These are phyloP conservation scores for Calonectria honghensis DNA, from an alignment of 2,329 filamentous ascomycete species.

Conservation along the genomic window DNA sequence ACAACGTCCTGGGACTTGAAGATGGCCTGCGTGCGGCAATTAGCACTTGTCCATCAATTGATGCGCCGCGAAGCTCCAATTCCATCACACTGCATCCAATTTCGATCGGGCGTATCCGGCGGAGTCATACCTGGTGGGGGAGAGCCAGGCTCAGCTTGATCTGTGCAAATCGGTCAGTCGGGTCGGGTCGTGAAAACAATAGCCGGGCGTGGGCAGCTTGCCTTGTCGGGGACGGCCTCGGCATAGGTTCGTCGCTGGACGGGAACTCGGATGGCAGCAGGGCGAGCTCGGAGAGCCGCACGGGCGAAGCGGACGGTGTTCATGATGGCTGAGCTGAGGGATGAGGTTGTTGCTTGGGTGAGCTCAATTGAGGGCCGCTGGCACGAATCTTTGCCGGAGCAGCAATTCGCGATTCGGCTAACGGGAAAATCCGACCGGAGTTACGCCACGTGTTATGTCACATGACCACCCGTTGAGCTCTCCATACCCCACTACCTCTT, in stretches of 20 bases:
- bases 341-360: conserved; percentile 68
- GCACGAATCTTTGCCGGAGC: conserved; percentile 69
- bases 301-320: conserved; percentile 95
- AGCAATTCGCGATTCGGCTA: conserved; percentile 64
- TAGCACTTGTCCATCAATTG: conserved; percentile 63
- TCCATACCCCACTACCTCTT: neutral
- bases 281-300: conserved; percentile 88
- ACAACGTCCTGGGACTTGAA: conserved; percentile 83
- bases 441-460: conserved; percentile 57
- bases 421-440: conserved; percentile 62
- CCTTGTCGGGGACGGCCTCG: conserved; percentile 90
- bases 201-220: conserved; percentile 59
- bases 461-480: conserved; percentile 50
- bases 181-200: conserved; percentile 49
- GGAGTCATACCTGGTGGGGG: conserved; percentile 92
- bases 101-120: conserved; percentile 45
- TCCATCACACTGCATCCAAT: conserved; percentile 53
- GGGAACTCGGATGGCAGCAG: conserved; percentile 84
- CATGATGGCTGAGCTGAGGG: conserved; percentile 80
- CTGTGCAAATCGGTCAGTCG: conserved; percentile 63
- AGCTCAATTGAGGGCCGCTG: conserved; percentile 65
- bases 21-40: conserved; percentile 79
- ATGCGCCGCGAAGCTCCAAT: conserved; percentile 52
- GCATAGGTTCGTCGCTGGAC: conserved; percentile 93
- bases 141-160: conserved; percentile 99